Conservation (phyloP, 2,329 filamentous ascomycete genomes). For the Dactylellina sp. region DNA sequence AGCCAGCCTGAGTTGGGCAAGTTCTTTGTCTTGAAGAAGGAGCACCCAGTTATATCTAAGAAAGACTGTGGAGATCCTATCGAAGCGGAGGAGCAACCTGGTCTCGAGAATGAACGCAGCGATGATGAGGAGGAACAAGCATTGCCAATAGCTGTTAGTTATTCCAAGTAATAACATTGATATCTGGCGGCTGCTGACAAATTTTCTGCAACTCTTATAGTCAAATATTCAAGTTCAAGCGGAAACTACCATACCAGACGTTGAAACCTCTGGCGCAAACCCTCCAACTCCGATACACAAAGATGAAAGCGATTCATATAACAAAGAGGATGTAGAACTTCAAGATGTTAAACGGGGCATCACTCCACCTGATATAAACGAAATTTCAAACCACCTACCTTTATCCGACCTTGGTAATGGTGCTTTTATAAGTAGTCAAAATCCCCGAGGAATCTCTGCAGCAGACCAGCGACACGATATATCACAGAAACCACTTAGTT, state of each 20-base stretch:
- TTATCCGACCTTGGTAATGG: too few relatives aligned
- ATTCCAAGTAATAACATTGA: background rate
- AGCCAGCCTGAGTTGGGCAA: slow-evolving; percentile 50
- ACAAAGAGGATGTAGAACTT: too few relatives aligned
- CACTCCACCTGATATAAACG: too few relatives aligned
- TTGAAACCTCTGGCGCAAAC: too few relatives aligned
- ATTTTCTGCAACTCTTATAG: background rate
- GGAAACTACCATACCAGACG: background rate
- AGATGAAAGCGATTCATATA: too few relatives aligned
- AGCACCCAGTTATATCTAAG: slow-evolving; percentile 24
- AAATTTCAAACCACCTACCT: too few relatives aligned
- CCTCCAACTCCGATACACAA: too few relatives aligned
- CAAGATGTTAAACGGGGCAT: too few relatives aligned
- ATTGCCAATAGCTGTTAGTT: slow-evolving; percentile 18
- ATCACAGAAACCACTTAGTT: background rate
- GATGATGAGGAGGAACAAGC: background rate
- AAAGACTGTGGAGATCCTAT: slow-evolving; percentile 4
- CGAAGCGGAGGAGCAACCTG: background rate
- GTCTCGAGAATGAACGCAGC: slow-evolving; percentile 3
- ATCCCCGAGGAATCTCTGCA: background rate
- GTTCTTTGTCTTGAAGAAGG: slow-evolving; percentile 49
- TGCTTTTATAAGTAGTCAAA: background rate
- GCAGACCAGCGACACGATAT: background rate
- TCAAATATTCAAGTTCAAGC: slow-evolving; percentile 2
- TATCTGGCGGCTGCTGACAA: background rate